Evolutionary conservation across 495 filamentous ascomycete species (phyloP), one percentile per base, ranked within the genome.

Genomic region (Talaromyces trachyspermus): DNA sequence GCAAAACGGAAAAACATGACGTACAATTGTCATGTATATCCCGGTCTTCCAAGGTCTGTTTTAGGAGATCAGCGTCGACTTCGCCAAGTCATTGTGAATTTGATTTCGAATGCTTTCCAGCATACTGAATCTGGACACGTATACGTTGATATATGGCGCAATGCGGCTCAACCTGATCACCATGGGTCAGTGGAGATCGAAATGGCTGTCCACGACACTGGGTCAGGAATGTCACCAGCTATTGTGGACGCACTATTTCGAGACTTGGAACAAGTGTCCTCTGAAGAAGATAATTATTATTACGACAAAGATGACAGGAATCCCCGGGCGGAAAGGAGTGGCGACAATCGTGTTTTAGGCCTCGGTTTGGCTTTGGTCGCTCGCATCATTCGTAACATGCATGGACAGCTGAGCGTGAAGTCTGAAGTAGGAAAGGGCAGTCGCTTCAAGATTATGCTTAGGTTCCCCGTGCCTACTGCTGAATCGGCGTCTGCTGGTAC

Each of bases 351-450:
- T 43, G 76, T 81, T 1, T 61, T 97, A 2, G 91, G 91, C 0
- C 71, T 97, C 4, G 91, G 90, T 1, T 75, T 97, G 20, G 91
- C 91, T 2, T 69, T 94, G 10, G 89, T 95, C 2, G 85, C 91
- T 32, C 74, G 89, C 18, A 88, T 87, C 37, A 70, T 95, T 17
- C 77, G 79, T n/a, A 95, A 86, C 54, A 90, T 95, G 84, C 81
- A 91, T 45, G 91, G 91, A 0, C 91, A 95, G 50, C 62, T 97
- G 15, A 78, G 86, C 18, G 70, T 97, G 5, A 94, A 89, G 53
- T 95, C 89, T 0, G 88, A 95, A 59, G 77, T 84, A 60, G 86
- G 87, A 0, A 86, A 85, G 55, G 91, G 91, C 1, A 91, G 89
- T 24, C 75, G 85, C 23, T 94, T 97, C 54, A 77, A 72, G 47